Base-by-base conservation (phyloP, 257 asterid genomes). In the Marsdenia floribunda region DNA sequence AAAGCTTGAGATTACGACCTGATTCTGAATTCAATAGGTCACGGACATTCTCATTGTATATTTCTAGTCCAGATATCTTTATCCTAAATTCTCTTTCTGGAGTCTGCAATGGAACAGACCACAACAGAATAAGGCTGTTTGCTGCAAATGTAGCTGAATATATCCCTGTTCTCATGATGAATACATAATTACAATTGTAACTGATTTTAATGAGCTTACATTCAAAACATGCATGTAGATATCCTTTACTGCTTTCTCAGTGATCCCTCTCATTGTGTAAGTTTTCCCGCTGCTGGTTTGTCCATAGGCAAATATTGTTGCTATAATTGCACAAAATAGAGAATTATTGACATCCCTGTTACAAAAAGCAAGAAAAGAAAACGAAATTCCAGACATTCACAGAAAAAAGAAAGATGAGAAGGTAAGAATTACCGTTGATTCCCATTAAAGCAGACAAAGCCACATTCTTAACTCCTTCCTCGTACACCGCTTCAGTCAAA, bases 241-340 rank as follows among this genome's bases (percentile, higher is more conserved):
- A 86, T 94, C 98, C 78, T 89, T 80, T 54, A 91, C 97, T 54
- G 97, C 97, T 85, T 93, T 88, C 87, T 91, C 98, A 0, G 93
- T 87, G 75, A 93, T 90, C 74, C 98, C 98, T 74, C 90, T 83
- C 98, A 93, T 93, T 14, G 98, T 93, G 81, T 83, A 93, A 68
- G 98, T 93, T 69, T 93, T 93, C 70, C 98, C 98, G 76, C 98
- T 93, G 89, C 98, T 93, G 19, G 98, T 91, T 82, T 93, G 98
- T 38, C 98, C 98, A 49, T 93, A 93, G 1, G 97, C 98, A 89
- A 93, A 93, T 81, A 93, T 89, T 44, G 98, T 93, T 67, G 98
- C 98, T 93, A 88, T 84, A 82, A 74, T n/a, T 77, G 1, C 60
- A 87, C 46, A 76, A 38, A 64, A 71, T 57, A 67, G 40, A 9